Evolutionary conservation across 495 filamentous ascomycete genomes (phyloP).

Genomic region (Saxispiralis lemnorum): DNA sequence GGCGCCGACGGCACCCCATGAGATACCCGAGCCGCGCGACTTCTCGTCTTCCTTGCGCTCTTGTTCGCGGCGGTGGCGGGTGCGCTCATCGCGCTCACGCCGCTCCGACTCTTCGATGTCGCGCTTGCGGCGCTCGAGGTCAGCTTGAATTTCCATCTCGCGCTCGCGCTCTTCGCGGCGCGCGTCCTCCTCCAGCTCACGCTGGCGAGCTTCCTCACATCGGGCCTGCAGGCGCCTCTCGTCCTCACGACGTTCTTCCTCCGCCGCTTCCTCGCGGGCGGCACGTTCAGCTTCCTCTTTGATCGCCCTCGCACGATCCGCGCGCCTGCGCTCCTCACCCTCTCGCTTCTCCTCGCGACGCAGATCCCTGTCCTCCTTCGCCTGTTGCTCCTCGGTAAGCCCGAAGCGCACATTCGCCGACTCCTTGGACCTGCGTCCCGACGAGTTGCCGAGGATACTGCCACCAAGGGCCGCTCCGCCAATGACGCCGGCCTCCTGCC

Average conservation of each 20-base stretch:
- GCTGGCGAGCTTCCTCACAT: background rate
- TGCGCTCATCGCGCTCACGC: background rate
- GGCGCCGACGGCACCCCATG: constrained; percentile 16
- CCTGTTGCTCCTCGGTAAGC: constrained; percentile 19
- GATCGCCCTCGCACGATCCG: constrained; percentile 13
- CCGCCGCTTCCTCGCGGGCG: constrained; percentile 3
- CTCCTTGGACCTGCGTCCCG: constrained; percentile 12
- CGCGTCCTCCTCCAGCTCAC: constrained; percentile 4
- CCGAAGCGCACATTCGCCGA: constrained; percentile 21
- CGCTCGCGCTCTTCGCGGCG: constrained; percentile 5
- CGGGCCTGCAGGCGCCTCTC: constrained; percentile 1
- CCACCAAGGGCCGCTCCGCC: constrained; percentile 18
- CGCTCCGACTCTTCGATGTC: constrained; percentile 12
- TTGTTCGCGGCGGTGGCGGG: background rate
- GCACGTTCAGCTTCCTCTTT: constrained; percentile 15
- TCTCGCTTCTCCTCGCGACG: constrained; percentile 9
- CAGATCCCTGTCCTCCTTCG: constrained; percentile 13
- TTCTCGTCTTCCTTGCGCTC: constrained; percentile 11
- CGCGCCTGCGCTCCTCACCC: constrained; percentile 11
- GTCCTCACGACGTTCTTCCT: constrained; percentile 3
- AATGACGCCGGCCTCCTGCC: constrained; percentile 18
- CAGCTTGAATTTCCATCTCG: constrained; percentile 7
- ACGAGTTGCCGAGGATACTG: constrained; percentile 13
- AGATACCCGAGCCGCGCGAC: constrained; percentile 7
- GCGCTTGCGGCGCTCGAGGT: constrained; percentile 11